phyloP scores from a whole-genome alignment of 345 rosid genomes.

The Punica granatum region DNA sequence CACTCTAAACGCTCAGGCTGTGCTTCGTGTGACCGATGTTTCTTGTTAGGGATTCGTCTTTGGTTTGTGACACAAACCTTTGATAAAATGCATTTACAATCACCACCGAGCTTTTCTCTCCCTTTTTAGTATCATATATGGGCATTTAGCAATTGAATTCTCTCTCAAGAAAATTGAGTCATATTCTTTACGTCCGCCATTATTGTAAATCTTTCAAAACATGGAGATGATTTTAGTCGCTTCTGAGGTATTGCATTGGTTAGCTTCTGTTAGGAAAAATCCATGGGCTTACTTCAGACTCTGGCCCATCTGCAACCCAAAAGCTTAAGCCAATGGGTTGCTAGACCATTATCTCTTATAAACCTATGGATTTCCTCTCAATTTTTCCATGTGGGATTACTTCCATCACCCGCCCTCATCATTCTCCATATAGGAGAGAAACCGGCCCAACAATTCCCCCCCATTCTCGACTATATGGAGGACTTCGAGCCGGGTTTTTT shows the following conservation, averaged over 20 bases:
- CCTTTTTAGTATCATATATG: constrained; percentile 12
- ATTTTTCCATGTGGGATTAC: no score
- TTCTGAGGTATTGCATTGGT: not conserved
- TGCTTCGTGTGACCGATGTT: constrained; percentile 71
- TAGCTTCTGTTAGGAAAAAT: no score
- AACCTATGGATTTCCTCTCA: no score
- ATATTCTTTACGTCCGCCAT: constrained; percentile 4
- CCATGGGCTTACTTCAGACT: no score
- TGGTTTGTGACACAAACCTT: constrained; percentile 33
- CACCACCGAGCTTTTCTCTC: constrained; percentile 20
- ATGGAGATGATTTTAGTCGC: constrained; percentile 16
- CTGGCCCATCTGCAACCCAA: no score
- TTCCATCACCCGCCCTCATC: no score
- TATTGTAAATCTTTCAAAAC: constrained; percentile 36
- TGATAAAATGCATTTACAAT: constrained; percentile 3
- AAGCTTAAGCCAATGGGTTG: no score
- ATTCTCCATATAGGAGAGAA: no score
- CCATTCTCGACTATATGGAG: no score
- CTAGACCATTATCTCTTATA: no score
- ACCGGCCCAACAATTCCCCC: no score
- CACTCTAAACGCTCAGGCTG: constrained; percentile 80
- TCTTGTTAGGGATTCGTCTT: constrained; percentile 48
- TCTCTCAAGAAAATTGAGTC: constrained; percentile 10
- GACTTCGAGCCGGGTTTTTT: no score
- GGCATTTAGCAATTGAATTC: constrained; percentile 21